Evolutionary conservation across 2,329 filamentous ascomycete species (phyloP), one percentile per base, ranked within the genome.

Genomic region (Ophiocordyceps camponoti-saundersi): DNA sequence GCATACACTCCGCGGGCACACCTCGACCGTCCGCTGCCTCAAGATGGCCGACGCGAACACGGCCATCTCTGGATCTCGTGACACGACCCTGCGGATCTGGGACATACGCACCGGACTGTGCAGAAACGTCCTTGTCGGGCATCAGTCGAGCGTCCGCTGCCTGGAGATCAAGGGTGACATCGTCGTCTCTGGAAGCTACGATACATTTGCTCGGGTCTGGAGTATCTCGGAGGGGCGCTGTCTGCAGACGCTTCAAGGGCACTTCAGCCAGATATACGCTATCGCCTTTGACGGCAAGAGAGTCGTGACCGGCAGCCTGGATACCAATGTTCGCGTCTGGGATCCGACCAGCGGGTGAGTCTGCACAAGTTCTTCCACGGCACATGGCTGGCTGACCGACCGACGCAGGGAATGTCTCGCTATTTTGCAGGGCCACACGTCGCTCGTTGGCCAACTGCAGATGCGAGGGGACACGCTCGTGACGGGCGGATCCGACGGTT

Each of bases 221-320:
- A 95, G 86, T 62, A 96, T 98, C 46, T 94, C 87, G 2, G 86
- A 95, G 65, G 92, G 92, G 29, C 80, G 87, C 51, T 98, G 92
- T 62, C 69, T 96, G 47, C 82, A 90, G 54, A 95, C 88, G 0
- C 72, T 98, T 39, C 81, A 83, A 42, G 92, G 92, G 0, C 92
- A 98, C 64, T 98, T 95, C 65, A 96, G 90, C 60, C 92, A 98
- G 61, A 98, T 98, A 49, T 98, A 98, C 61, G 92, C 92, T 20
- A 94, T 98, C 60, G 92, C 92, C 1, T 98, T 96, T 64, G 92
- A 98, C 60, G 92, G 92, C 39, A 81, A 82, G 54, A 78, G 89
- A 52, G 89, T 98, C 48, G 90, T 93, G 34, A 98, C 92, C 11
- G 92, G 92, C 46, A 95, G 89, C 62, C 69, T 98, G 51, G 92